Percentiles rank a stretch among this genome's conserved stretches.
phyloP scores from a whole-genome alignment of 202 grass and related monocot species.

The Digitaria exilis region DNA sequence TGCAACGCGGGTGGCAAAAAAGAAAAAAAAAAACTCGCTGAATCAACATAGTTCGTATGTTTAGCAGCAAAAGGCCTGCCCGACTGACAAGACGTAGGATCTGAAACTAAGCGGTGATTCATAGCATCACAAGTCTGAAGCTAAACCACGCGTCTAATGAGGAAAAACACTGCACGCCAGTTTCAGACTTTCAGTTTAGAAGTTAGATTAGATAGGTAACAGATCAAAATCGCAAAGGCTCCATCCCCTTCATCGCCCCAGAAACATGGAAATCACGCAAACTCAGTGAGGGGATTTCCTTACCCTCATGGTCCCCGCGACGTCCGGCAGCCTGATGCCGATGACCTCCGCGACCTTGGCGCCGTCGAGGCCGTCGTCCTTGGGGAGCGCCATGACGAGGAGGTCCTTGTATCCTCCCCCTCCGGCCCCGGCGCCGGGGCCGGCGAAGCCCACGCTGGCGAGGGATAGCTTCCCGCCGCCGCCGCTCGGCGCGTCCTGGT shows the following conservation, averaged over 20 bases:
- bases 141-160: conserved; percentile 1
- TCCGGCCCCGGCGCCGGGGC: background rate
- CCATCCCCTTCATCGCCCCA: background rate
- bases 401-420: conserved; percentile 52
- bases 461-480: conserved; percentile 40
- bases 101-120: background rate
- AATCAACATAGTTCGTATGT: background rate
- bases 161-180: background rate
- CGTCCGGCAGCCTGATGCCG: conserved; percentile 46
- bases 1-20: background rate
- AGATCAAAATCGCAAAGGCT: background rate
- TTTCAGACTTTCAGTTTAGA: background rate
- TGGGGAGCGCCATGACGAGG: conserved; percentile 48
- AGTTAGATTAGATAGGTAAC: conserved; percentile 7
- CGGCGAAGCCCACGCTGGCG: conserved; percentile 41
- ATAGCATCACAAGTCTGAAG: background rate
- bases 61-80: background rate
- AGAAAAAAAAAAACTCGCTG: background rate
- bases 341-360: conserved; percentile 38
- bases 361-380: conserved; percentile 49
- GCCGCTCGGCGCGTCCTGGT: conserved; percentile 21
- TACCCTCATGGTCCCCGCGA: conserved; percentile 46
- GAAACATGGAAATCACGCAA: background rate
- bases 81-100: background rate
- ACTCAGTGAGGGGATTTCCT: background rate